phyloP scores from a whole-genome alignment of 768 basidiomycete genomes.

The Russula virescens region DNA sequence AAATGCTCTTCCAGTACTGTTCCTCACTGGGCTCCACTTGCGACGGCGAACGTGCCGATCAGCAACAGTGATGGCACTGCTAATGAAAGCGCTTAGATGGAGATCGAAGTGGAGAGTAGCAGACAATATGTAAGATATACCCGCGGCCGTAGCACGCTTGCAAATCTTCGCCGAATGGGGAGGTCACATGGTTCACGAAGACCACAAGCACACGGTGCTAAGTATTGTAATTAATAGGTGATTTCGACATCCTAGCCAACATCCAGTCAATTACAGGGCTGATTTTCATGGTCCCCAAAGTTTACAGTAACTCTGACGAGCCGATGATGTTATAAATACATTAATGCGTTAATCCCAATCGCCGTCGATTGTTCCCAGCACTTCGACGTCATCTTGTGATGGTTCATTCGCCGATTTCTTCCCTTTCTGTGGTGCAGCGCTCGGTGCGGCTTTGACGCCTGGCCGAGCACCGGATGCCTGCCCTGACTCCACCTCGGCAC shows the following conservation, averaged over 20 bases:
- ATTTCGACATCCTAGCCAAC: not conserved
- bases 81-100: not conserved
- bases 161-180: too few relatives aligned
- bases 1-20: not conserved
- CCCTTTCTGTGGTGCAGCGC: constrained; percentile 3
- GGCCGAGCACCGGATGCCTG: constrained; percentile 3
- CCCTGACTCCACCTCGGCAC: constrained; percentile 2
- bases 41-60: not conserved
- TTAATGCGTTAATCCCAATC: constrained; percentile 18
- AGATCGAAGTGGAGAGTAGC: not conserved
- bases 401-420: constrained; percentile 16
- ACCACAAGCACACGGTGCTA: not conserved
- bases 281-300: not conserved
- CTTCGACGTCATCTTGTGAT: constrained; percentile 29
- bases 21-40: too few relatives aligned
- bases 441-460: constrained; percentile 3
- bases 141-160: too few relatives aligned
- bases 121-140: too few relatives aligned
- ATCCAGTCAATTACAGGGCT: not conserved
- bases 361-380: constrained; percentile 31
- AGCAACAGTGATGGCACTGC: not conserved
- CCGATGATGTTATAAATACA: too few relatives aligned
- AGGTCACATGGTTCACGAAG: too few relatives aligned
- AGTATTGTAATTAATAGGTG: not conserved
- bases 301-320: not conserved